Evolutionary conservation across 345 rosid species (phyloP).

Genomic region (Eucalyptus pumila): DNA sequence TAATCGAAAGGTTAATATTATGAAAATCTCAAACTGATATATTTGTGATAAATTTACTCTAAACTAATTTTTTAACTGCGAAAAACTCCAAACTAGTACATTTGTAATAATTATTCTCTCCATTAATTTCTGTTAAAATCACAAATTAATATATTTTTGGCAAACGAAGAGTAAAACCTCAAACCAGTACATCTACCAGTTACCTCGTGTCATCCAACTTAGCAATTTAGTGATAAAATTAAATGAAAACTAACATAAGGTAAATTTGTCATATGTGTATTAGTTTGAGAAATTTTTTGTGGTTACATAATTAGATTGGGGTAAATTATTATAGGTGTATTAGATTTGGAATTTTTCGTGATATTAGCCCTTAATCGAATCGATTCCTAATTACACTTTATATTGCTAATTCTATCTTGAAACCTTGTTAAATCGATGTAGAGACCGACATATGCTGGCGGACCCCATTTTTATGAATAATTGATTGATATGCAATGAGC

Average conservation of each 20-base stretch:
- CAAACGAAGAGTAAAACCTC: fast-evolving
- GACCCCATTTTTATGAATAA: background rate
- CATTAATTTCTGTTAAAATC: no score
- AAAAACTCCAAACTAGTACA: fast-evolving
- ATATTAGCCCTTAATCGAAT: background rate
- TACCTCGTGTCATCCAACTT: no score
- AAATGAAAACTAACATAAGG: fast-evolving
- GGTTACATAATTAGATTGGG: no score
- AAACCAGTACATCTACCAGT: fast-evolving
- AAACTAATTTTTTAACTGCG: fast-evolving
- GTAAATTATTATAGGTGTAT: fast-evolving
- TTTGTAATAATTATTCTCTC: no score
- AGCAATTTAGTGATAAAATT: no score
- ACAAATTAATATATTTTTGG: no score
- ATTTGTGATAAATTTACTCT: no score
- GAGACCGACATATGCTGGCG: background rate
- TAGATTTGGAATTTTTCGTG: fast-evolving
- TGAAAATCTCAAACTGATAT: no score
- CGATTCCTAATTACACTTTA: background rate
- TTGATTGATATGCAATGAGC: background rate
- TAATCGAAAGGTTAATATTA: background rate
- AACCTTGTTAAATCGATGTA: background rate
- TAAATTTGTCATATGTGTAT: no score
- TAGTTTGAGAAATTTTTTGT: no score
- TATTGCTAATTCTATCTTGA: background rate